Evolutionary conservation across 148 eudicot genomes (phyloP), one percentile per base, ranked within the genome.

Genomic region (Rhododendron simsii): DNA sequence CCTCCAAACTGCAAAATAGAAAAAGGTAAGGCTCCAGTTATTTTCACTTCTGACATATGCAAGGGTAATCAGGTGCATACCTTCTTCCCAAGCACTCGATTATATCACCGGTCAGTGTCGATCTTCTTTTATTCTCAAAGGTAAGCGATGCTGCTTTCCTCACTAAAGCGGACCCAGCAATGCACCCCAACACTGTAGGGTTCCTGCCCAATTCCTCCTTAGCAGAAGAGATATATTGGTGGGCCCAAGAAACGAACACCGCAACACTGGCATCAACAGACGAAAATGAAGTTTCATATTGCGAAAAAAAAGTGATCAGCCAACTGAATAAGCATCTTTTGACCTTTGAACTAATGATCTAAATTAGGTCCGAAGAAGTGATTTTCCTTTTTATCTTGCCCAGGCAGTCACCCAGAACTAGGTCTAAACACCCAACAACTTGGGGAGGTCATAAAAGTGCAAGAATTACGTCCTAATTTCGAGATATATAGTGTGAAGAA

Each of bases 191-290:
- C 77, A 94, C 75, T 0, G 94, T 89, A 0, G 98, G 98, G 80
- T 89, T 95, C 90, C 78, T 87, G 48, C 80, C 85, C 75, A n/a
- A n/a, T 84, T 81, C 88, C 61, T 81, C 91, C 67, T 88, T 84
- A 50, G 23, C 85, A 67, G 81, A 85, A 13, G 88, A 75, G 50
- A 78, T 44, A 87, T 57, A 75, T 39, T 92, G 92, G 69, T 95
- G 94, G 67, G 99, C 98, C 99, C 99, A 96, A 1, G 98, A 88
- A 65, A 93, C 55, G 80, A 94, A 96, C 45, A 96, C 95, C 51
- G 98, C 98, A 8, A 95, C 98, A 84, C 99, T 96, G 93, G 63
- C 83, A 89, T 65, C 80, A 87, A 55, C n/a, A 87, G 11, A 78
- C 48, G 81, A 13, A 8, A 6, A 53, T 18, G 23, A 59, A 18